Percentiles rank a stretch among this genome's conserved stretches.
phyloP scores from a whole-genome alignment of 306 rosid species.

The Cicer judaicum region DNA sequence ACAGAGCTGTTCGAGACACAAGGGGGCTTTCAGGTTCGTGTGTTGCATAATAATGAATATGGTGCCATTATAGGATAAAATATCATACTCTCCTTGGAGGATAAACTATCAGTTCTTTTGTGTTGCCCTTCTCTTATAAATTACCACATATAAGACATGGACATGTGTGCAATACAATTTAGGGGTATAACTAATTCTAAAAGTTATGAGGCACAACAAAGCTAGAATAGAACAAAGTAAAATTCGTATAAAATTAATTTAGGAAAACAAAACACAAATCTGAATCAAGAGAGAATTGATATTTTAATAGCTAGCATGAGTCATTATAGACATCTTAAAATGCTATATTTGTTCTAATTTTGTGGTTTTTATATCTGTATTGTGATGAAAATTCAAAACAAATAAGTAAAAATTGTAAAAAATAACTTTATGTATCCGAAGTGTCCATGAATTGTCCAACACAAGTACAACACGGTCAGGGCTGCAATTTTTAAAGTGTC shows the following conservation, averaged over 20 bases:
- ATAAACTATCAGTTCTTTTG: constrained; percentile 32
- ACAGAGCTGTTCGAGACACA: constrained; percentile 75
- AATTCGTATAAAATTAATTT: neutral
- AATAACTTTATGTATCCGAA: neutral
- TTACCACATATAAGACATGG: neutral
- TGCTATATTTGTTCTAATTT: constrained; percentile 1
- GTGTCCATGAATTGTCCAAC: neutral
- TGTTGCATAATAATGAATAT: constrained; percentile 36
- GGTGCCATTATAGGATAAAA: constrained; percentile 27
- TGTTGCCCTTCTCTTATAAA: too few relatives aligned
- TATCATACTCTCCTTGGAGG: constrained; percentile 2
- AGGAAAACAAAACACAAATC: neutral
- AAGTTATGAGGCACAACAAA: neutral
- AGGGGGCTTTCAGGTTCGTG: constrained; percentile 88
- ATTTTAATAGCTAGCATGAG: neutral
- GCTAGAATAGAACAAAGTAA: neutral
- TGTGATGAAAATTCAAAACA: neutral
- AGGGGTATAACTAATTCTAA: neutral
- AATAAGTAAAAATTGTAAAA: neutral
- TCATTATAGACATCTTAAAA: neutral
- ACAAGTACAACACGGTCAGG: neutral
- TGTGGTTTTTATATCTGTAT: neutral
- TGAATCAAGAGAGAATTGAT: neutral
- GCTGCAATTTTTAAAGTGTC: neutral
- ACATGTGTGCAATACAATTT: neutral